Evolutionary conservation across 805 yeast species (phyloP).

Genomic region (Alloascoidea hylecoeti): DNA sequence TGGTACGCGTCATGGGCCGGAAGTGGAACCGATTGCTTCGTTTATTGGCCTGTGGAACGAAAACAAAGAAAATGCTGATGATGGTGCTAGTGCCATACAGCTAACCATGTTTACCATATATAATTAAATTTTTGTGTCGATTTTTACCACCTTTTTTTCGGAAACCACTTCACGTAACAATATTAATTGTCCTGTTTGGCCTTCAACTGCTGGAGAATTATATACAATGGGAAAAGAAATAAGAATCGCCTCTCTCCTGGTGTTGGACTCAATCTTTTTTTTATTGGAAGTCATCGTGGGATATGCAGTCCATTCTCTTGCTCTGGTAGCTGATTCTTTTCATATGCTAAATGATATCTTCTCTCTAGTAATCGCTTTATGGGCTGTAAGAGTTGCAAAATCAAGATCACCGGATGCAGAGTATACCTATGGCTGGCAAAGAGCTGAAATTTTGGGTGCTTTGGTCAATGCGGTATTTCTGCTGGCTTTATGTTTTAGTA

Average conservation of each 20-base stretch:
- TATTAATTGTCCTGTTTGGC: no score
- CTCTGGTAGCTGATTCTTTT: slow-evolving; percentile 91
- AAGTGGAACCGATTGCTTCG: no score
- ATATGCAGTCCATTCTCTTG: slow-evolving; percentile 86
- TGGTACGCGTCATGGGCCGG: no score
- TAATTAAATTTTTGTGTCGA: no score
- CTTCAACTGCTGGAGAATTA: no score
- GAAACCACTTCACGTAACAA: no score
- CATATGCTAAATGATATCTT: slow-evolving; percentile 95
- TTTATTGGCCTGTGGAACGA: no score
- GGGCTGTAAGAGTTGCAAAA: slow-evolving; percentile 92
- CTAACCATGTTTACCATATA: no score
- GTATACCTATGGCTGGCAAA: slow-evolving; percentile 95
- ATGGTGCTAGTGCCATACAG: no score
- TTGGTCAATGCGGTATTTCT: slow-evolving; percentile 86
- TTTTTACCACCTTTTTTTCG: no score
- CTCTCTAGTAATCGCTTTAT: slow-evolving; percentile 76
- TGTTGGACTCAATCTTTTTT: slow-evolving; percentile 71
- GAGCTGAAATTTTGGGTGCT: slow-evolving; percentile 96
- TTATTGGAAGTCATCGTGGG: slow-evolving; percentile 67
- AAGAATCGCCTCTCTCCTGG: slow-evolving; percentile 58
- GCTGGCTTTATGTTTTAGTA: slow-evolving; percentile 84
- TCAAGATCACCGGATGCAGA: slow-evolving; percentile 70
- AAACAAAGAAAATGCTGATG: no score
- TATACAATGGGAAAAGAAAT: slow-evolving; percentile 58